A percentile compares a stretch with the other conserved stretches of the same genome.
Conservation (phyloP, 768 basidiomycete species). For the Suillus subaureus region DNA sequence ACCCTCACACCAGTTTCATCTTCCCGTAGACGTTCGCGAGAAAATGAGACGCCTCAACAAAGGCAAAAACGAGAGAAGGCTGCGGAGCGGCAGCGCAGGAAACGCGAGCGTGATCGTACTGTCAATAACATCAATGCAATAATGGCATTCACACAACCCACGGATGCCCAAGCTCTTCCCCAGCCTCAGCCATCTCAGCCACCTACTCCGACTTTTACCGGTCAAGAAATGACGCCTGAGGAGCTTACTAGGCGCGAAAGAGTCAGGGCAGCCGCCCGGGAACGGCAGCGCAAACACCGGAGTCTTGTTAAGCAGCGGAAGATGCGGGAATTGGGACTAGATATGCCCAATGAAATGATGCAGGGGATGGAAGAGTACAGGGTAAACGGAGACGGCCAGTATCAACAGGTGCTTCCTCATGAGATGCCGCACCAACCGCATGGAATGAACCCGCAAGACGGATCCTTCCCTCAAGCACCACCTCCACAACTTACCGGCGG, state of each 20-base stretch:
- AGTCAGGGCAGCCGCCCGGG: slow-evolving; percentile 74
- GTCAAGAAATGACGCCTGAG: slow-evolving; percentile 54
- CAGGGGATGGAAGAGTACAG: slow-evolving; percentile 69
- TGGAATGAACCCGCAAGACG: slow-evolving; percentile 48
- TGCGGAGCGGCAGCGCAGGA: slow-evolving; percentile 81
- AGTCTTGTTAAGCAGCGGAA: slow-evolving; percentile 77
- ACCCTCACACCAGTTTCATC: slow-evolving; percentile 33
- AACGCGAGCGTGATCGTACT: slow-evolving; percentile 70
- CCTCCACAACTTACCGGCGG: slow-evolving; percentile 52
- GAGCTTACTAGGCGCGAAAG: slow-evolving; percentile 69
- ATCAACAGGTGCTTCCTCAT: slow-evolving; percentile 38
- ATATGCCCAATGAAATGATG: slow-evolving; percentile 77
- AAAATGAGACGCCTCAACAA: slow-evolving; percentile 76
- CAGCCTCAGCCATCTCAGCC: slow-evolving; percentile 37
- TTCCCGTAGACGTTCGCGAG: slow-evolving; percentile 59
- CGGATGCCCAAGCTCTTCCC: slow-evolving; percentile 33
- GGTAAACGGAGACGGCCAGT: slow-evolving; percentile 47
- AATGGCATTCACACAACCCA: slow-evolving; percentile 41
- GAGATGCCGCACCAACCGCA: slow-evolving; percentile 35
- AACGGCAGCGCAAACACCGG: slow-evolving; percentile 83
- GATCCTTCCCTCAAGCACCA: slow-evolving; percentile 62
- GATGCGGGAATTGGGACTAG: slow-evolving; percentile 79
- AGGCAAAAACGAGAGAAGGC: slow-evolving; percentile 83
- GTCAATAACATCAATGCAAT: slow-evolving; percentile 43
- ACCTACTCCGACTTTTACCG: slow-evolving; percentile 25